phyloP scores from a whole-genome alignment of 306 rosid genomes.

The Ziziphus jujuba region DNA sequence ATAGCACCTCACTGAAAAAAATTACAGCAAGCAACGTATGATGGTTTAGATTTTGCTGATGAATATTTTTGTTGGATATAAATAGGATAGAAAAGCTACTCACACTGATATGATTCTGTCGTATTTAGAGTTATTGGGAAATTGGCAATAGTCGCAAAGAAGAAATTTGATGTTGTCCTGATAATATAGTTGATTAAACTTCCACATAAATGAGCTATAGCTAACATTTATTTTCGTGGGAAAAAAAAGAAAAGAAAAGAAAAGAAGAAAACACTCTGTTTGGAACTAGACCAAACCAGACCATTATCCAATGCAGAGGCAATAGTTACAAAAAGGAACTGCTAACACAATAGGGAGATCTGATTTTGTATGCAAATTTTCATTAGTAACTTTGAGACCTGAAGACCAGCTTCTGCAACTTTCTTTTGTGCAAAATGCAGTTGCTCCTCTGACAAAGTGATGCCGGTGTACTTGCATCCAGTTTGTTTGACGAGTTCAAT shows the following conservation, averaged over 20 bases:
- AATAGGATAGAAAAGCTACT: slow-evolving; percentile 22
- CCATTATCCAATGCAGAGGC: not conserved
- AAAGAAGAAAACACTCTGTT: no score
- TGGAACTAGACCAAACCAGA: no score
- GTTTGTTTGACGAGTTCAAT: slow-evolving; percentile 77
- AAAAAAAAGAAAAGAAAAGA: no score
- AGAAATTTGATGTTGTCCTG: slow-evolving; percentile 74
- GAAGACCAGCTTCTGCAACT: slow-evolving; percentile 72
- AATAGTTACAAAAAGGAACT: no score
- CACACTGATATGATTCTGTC: slow-evolving; percentile 76
- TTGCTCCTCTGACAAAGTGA: slow-evolving; percentile 77
- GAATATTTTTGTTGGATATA: not conserved
- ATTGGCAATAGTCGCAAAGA: slow-evolving; percentile 79
- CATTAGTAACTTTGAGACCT: slow-evolving; percentile 40
- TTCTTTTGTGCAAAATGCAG: slow-evolving; percentile 52
- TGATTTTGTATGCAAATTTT: not conserved
- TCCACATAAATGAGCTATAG: no score
- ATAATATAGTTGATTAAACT: not conserved
- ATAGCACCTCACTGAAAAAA: slow-evolving; percentile 80
- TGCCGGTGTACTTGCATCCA: slow-evolving; percentile 81
- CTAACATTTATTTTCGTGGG: no score
- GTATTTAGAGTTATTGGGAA: no score
- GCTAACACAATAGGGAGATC: not conserved
- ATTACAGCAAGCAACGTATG: no score
- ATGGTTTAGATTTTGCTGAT: no score